Percentiles rank a stretch among this genome's conserved stretches.
These are phyloP conservation scores for Schizothecium vesticola DNA, from an alignment of 495 filamentous ascomycete species.

Conservation along the genomic window DNA sequence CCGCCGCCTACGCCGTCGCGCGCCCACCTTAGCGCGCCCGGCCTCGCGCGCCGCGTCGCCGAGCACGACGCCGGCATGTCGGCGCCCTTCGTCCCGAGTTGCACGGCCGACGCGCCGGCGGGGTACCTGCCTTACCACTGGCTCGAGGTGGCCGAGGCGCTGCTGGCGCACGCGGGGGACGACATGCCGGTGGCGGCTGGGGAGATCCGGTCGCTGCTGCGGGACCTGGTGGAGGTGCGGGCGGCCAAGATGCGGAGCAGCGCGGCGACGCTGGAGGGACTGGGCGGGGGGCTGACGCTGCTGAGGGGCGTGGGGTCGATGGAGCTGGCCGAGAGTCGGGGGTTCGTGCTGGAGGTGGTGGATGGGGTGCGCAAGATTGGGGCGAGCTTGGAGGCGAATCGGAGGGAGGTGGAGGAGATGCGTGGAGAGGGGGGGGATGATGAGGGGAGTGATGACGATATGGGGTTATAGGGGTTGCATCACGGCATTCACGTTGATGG, in stretches of 20 bases:
- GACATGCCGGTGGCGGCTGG: slow-evolving; percentile 69
- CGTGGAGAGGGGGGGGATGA: slow-evolving; percentile 24
- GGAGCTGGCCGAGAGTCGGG: slow-evolving; percentile 83
- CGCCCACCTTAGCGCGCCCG: slow-evolving; percentile 31
- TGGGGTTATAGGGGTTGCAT: slow-evolving; percentile 14
- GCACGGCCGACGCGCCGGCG: slow-evolving; percentile 53
- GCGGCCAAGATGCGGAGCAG: slow-evolving; percentile 82
- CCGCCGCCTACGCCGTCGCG: slow-evolving; percentile 58
- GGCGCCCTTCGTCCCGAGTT: slow-evolving; percentile 58
- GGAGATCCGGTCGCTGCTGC: slow-evolving; percentile 65
- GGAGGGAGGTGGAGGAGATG: slow-evolving; percentile 52
- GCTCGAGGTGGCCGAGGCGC: slow-evolving; percentile 79
- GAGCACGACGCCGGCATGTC: slow-evolving; percentile 20
- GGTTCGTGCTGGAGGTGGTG: slow-evolving; percentile 77
- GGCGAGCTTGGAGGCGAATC: slow-evolving; percentile 49
- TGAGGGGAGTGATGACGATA: slow-evolving; percentile 29
- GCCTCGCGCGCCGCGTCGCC: slow-evolving; percentile 25
- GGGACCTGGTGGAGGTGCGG: slow-evolving; percentile 81
- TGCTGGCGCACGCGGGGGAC: slow-evolving; percentile 78
- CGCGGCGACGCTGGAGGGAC: slow-evolving; percentile 62
- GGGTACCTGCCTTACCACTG: slow-evolving; percentile 87
- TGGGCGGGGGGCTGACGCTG: slow-evolving; percentile 60
- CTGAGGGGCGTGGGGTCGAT: slow-evolving; percentile 84
- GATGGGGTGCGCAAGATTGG: slow-evolving; percentile 75
- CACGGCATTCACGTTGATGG: neutral